Evolutionary conservation across 176 grass and related monocot species (phyloP).

Genomic region (Canna indica): DNA sequence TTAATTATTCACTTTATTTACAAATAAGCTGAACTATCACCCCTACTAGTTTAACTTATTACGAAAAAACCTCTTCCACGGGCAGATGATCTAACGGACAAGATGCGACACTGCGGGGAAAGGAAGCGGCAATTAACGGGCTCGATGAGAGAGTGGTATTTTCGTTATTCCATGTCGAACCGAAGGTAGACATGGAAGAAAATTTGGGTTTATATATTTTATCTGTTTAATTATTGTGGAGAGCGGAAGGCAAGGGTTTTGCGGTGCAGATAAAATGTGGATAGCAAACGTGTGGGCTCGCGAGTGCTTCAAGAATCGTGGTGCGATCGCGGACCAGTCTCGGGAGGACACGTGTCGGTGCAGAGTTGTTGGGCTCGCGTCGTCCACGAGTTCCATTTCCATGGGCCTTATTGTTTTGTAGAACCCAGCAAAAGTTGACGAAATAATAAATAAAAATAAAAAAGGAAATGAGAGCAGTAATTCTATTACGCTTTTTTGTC

Average conservation of each 20-base stretch:
- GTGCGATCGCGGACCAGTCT: conserved; percentile 15
- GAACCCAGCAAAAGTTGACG: neutral
- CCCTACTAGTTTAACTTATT: neutral
- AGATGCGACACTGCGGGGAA: neutral
- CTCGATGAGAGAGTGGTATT: neutral
- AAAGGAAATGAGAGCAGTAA: too few relatives aligned
- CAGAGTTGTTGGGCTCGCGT: neutral
- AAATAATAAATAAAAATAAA: too few relatives aligned
- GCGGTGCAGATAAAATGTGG: conserved; percentile 7
- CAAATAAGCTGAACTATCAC: neutral
- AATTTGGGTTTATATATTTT: neutral
- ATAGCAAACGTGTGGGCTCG: conserved; percentile 22
- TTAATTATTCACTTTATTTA: neutral
- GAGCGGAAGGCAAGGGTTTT: neutral
- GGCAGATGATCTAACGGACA: neutral
- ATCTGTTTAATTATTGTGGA: neutral
- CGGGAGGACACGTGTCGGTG: conserved; percentile 17
- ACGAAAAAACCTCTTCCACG: neutral
- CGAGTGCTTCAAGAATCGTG: conserved; percentile 6
- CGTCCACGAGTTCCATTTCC: neutral
- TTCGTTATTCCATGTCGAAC: neutral
- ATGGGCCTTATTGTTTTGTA: neutral
- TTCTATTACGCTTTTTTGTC: too few relatives aligned
- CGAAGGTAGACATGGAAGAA: too few relatives aligned
- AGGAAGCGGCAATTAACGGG: neutral